Base-by-base conservation (phyloP, 192 early-diverging fungal genomes). In the Rhizophagus prolifer region DNA sequence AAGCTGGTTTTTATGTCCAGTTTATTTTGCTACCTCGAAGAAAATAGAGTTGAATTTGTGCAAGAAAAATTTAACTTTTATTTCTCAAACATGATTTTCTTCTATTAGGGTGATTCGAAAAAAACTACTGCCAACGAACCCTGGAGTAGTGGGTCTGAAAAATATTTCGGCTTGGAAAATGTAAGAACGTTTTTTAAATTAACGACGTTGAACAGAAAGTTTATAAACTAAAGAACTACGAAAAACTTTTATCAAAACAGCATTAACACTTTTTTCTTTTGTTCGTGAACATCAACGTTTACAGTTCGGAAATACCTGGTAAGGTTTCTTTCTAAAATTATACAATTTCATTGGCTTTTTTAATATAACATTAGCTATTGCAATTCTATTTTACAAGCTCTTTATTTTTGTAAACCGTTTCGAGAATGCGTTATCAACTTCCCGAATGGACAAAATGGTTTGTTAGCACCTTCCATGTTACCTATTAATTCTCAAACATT, bases 321-420 rank as follows among this genome's bases (percentile, higher is more conserved):
- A 47, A 19, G 34, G 1, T 50, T 44, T 21, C 0, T 30, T 28
- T 34, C 23, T 25, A 26, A 25, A 23, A 75, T 46, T 16, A 34
- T 47, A 9, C 16, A 50, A 47, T 30, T 65, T 38, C 63, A 44
- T 47, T 9, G 1, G 8, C 12, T 47, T 75, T 23, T 34, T 47
- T 46, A 10, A n/a, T 23, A 41, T 25, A 46, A 58, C 31, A 77
- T 14, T 69, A 91, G 96, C 81, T 99, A 99, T 80, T 92, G 93
- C 78, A 99, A 97, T 84, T 97, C 96, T 7, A 92, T 99, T 13
- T 83, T 99, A 3, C 96, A 99, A 86, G 94, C 95, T 21, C 87
- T 99, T 70, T 99, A 98, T 83, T 96, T 93, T 79, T 96, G 96
- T 82, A 88, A 89, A 62, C 93, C 96, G 0, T 99, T 99, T 79